Evolutionary conservation across 2,329 filamentous ascomycete species (phyloP).

Genomic region (Colletotrichum tofieldiae): DNA sequence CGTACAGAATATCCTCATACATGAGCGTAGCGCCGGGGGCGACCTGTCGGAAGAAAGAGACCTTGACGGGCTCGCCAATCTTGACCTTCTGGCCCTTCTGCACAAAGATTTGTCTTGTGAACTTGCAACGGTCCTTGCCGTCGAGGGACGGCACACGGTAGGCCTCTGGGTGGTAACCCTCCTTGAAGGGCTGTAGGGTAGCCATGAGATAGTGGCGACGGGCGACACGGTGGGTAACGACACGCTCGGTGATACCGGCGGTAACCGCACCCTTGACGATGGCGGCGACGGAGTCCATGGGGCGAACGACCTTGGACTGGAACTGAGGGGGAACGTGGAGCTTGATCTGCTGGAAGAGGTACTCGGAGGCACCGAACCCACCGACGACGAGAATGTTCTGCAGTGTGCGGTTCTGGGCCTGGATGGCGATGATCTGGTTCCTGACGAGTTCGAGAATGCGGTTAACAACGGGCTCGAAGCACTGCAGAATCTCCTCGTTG

Average conservation of each 20-base stretch:
- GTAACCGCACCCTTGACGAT: slow-evolving; percentile 99
- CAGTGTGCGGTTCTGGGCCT: slow-evolving; percentile 93
- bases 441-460: slow-evolving; percentile 95
- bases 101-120: slow-evolving; percentile 97
- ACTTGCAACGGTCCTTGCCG: slow-evolving; percentile 98
- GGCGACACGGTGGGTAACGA: slow-evolving; percentile 96
- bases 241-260: slow-evolving; percentile 95
- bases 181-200: slow-evolving; percentile 98
- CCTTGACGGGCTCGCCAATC: slow-evolving; percentile 99
- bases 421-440: slow-evolving; percentile 99
- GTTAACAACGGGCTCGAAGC: slow-evolving; percentile 98
- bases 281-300: slow-evolving; percentile 98
- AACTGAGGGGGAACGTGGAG: slow-evolving; percentile 98
- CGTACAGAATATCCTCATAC: slow-evolving; percentile 99
- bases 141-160: slow-evolving; percentile 97
- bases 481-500: slow-evolving; percentile 98
- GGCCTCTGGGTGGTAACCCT: slow-evolving; percentile 97
- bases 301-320: slow-evolving; percentile 97
- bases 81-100: slow-evolving; percentile 99
- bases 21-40: slow-evolving; percentile 97
- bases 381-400: slow-evolving; percentile 98
- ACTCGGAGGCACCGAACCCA: slow-evolving; percentile 98
- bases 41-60: slow-evolving; percentile 98
- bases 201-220: slow-evolving; percentile 99
- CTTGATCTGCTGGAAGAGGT: slow-evolving; percentile 99